Percentiles rank a stretch among this genome's conserved stretches.
These are phyloP conservation scores for Rhododendron mucronatum DNA, from an alignment of 148 eudicot genomes.

Conservation along the genomic window DNA sequence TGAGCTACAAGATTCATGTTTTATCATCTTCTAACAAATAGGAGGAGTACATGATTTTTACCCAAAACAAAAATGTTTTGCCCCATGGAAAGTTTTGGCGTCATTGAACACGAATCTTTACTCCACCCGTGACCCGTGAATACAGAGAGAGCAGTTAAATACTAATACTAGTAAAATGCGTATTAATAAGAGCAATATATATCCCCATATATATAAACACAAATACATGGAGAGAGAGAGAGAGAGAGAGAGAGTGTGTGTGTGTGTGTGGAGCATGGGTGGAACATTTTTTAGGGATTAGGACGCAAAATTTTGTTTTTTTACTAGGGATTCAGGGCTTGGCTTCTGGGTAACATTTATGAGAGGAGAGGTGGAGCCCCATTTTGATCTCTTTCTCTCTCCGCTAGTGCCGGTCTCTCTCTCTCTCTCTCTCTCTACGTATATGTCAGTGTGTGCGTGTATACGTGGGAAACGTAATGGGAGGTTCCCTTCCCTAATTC, in stretches of 20 bases:
- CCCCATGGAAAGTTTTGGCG: background rate
- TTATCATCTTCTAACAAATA: background rate
- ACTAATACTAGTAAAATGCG: background rate
- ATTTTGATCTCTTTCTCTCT: background rate
- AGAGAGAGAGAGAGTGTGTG: background rate
- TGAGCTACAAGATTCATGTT: background rate
- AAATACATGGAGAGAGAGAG: background rate
- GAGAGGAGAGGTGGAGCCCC: too few species aligned
- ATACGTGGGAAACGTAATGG: background rate
- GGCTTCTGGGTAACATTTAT: background rate
- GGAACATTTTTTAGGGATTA: slow-evolving; percentile 3
- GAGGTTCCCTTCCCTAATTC: slow-evolving; percentile 3
- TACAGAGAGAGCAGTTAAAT: background rate
- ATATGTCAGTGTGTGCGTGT: background rate
- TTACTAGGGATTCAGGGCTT: background rate
- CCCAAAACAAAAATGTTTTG: background rate
- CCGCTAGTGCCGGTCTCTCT: background rate
- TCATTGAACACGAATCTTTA: background rate
- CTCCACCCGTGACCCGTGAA: background rate
- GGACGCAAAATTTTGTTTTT: slow-evolving; percentile 3
- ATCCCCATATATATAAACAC: too few species aligned
- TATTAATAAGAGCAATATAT: too few species aligned
- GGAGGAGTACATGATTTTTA: background rate
- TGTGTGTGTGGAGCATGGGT: background rate
- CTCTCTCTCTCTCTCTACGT: background rate